These are phyloP conservation scores for Umbilicaria muhlenbergii DNA, from an alignment of 495 filamentous ascomycete species.

Conservation along the genomic window DNA sequence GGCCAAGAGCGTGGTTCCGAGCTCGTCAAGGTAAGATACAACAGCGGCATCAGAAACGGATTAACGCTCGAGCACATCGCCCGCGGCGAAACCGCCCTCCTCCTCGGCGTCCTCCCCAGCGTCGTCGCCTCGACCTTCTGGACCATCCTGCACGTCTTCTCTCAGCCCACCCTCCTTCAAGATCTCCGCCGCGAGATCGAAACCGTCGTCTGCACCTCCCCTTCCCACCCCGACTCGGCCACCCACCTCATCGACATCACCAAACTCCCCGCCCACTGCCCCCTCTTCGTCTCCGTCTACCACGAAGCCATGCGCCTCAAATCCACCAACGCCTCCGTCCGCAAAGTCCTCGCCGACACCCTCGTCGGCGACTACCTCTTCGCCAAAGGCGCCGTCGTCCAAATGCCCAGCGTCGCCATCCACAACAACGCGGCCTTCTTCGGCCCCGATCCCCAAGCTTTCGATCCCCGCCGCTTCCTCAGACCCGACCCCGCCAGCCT, in stretches of 20 bases:
- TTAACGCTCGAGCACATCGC: conserved; percentile 26
- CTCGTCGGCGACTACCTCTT: conserved; percentile 19
- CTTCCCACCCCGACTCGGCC: too few relatives aligned
- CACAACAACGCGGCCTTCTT: conserved; percentile 12
- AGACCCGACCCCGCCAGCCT: neutral
- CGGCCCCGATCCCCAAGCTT: conserved; percentile 15
- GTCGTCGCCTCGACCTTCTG: conserved; percentile 31
- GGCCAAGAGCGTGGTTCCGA: conserved; percentile 22
- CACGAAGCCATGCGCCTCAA: conserved; percentile 24
- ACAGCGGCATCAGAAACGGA: conserved; percentile 17
- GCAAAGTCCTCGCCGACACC: conserved; percentile 18
- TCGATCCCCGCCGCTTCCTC: conserved; percentile 21
- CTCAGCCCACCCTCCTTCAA: conserved; percentile 20
- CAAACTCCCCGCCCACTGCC: conserved; percentile 21
- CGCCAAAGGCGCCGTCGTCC: conserved; percentile 15
- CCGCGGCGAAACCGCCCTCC: conserved; percentile 21
- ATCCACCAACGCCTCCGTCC: conserved; percentile 11
- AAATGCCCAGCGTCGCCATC: conserved; percentile 15
- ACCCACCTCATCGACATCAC: conserved; percentile 17
- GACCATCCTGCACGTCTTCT: conserved; percentile 26
- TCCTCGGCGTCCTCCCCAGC: conserved; percentile 28
- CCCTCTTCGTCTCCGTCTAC: conserved; percentile 22
- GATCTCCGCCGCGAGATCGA: conserved; percentile 21
- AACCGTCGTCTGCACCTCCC: conserved; percentile 7
- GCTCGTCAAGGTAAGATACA: conserved; percentile 17